phyloP scores from a whole-genome alignment of 2,329 filamentous ascomycete genomes.

The Penicillium aurantiogriseum region DNA sequence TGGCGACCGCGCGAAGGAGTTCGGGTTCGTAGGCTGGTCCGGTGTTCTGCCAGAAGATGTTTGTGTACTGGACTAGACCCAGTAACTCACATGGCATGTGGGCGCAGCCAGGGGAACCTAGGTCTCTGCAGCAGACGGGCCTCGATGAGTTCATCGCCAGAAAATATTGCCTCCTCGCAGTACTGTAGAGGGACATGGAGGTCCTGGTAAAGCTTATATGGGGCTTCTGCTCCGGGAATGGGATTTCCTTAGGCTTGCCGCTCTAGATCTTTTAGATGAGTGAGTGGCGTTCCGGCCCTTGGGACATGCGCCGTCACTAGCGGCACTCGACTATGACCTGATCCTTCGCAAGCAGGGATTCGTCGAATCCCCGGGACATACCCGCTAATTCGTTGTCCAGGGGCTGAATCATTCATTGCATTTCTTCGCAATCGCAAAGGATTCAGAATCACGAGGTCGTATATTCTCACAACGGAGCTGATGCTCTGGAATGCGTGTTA shows the following conservation, averaged over 20 bases:
- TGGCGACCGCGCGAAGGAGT: too few relatives aligned
- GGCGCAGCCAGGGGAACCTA: too few relatives aligned
- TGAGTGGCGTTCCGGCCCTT: background rate
- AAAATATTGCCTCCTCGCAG: background rate
- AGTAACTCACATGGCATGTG: too few relatives aligned
- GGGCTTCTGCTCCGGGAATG: background rate
- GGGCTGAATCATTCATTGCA: too few relatives aligned
- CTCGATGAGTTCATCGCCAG: background rate
- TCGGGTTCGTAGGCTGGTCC: too few relatives aligned
- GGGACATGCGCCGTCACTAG: background rate
- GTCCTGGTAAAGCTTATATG: background rate
- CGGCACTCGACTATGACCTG: background rate
- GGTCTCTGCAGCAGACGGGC: too few relatives aligned
- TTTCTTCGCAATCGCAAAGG: background rate
- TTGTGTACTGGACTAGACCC: too few relatives aligned
- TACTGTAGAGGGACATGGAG: fast-evolving
- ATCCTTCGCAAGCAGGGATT: background rate
- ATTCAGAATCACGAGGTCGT: background rate
- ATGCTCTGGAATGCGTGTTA: background rate
- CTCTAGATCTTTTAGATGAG: background rate
- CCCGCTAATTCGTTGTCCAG: too few relatives aligned
- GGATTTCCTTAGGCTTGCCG: background rate
- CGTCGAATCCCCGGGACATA: too few relatives aligned
- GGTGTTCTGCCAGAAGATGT: too few relatives aligned
- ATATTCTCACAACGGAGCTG: too few relatives aligned